These are phyloP conservation scores for Laguncularia racemosa DNA, from an alignment of 345 rosid species.

Conservation along the genomic window DNA sequence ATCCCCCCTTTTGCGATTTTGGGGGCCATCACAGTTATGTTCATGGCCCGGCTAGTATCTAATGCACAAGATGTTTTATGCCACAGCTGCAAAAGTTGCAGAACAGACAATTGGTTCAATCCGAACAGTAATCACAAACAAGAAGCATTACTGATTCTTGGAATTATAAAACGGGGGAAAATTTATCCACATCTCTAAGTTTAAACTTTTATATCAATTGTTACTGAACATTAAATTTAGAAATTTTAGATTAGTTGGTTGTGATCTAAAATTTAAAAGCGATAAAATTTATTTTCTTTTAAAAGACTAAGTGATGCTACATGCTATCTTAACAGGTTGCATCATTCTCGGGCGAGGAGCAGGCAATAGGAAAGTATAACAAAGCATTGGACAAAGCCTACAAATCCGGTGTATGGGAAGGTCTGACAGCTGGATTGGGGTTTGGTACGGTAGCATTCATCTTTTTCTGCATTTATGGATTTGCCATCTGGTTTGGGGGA, in stretches of 20 bases:
- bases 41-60: conserved; percentile 23
- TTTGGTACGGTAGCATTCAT: conserved; percentile 18
- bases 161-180: too few relatives aligned
- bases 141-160: too few relatives aligned
- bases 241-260: neutral
- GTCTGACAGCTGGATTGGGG: conserved; percentile 30
- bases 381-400: conserved; percentile 28
- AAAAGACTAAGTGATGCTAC: neutral
- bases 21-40: conserved; percentile 19
- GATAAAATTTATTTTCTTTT: neutral
- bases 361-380: conserved; percentile 26
- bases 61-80: conserved; percentile 30
- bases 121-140: conserved; percentile 28
- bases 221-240: too few relatives aligned
- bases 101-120: conserved; percentile 40
- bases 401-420: conserved; percentile 26
- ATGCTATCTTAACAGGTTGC: conserved; percentile 26
- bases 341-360: conserved; percentile 43
- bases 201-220: too few relatives aligned
- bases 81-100: conserved; percentile 26
- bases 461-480: conserved; percentile 18
- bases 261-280: too few relatives aligned
- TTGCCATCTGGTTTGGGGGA: conserved; percentile 48
- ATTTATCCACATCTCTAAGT: too few relatives aligned
- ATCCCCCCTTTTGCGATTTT: conserved; percentile 31